phyloP scores from a whole-genome alignment of 805 yeast species.

The Lipomyces spencermartinsiae region DNA sequence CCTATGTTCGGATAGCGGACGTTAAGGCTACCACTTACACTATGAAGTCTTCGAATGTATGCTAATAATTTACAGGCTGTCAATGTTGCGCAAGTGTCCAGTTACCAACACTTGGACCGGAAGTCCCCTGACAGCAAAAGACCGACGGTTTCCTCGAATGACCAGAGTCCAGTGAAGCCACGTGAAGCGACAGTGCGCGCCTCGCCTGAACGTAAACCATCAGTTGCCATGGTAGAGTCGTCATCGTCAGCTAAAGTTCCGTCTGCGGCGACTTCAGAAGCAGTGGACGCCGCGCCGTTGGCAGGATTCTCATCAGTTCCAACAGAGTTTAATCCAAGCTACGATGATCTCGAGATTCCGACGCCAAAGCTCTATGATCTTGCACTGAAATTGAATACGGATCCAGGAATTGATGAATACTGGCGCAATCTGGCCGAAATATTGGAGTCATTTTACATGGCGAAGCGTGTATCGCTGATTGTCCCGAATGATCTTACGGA shows the following conservation, averaged over 20 bases:
- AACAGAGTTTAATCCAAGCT: conserved; percentile 15
- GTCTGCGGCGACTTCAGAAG: not conserved
- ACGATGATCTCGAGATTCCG: conserved; percentile 29
- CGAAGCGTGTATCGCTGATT: conserved; percentile 42
- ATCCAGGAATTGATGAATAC: conserved; percentile 41
- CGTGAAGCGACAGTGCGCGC: not conserved
- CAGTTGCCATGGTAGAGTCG: not conserved
- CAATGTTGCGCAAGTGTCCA: conserved; percentile 28
- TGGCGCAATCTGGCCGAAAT: conserved; percentile 41
- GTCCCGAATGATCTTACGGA: conserved; percentile 46
- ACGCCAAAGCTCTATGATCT: conserved; percentile 35
- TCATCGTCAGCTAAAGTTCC: conserved; percentile 3
- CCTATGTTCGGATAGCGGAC: not conserved
- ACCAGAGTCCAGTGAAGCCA: not conserved
- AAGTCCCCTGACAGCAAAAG: not conserved
- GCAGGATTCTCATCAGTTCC: conserved; percentile 13
- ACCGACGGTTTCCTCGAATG: not conserved
- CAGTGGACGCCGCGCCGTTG: not conserved
- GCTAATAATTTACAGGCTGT: conserved; percentile 25
- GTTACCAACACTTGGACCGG: conserved; percentile 25
- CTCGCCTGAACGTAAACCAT: not conserved
- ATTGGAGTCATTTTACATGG: conserved; percentile 41
- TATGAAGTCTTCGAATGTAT: not conserved
- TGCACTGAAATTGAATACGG: conserved; percentile 33
- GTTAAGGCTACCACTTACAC: not conserved